A percentile compares a stretch with the other conserved stretches of the same genome.
phyloP scores from a whole-genome alignment of 768 basidiomycete genomes.

The Leucogyrophana mollusca region DNA sequence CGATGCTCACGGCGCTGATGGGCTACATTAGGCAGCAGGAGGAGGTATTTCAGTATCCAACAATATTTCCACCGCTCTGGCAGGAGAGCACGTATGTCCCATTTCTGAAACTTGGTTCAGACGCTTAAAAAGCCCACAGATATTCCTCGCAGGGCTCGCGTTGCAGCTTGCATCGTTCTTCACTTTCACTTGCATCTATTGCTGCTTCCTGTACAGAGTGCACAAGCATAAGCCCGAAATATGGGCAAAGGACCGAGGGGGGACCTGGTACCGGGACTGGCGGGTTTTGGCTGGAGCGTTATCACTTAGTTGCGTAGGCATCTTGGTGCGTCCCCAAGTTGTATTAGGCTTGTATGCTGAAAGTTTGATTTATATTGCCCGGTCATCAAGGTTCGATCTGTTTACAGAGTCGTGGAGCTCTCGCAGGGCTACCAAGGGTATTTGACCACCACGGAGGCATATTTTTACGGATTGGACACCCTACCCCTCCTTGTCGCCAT shows the following conservation, averaged over 20 bases:
- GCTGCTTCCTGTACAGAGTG: constrained; percentile 50
- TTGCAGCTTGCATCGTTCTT: constrained; percentile 52
- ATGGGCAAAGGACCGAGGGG: constrained; percentile 38
- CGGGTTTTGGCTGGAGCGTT: constrained; percentile 52
- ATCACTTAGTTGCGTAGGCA: constrained; percentile 56
- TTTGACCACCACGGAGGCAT: constrained; percentile 55
- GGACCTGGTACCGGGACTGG: constrained; percentile 59
- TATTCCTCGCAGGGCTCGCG: constrained; percentile 57
- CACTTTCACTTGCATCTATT: constrained; percentile 45
- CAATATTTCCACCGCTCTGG: constrained; percentile 22
- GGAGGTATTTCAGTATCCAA: constrained; percentile 45
- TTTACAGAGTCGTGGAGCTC: constrained; percentile 59
- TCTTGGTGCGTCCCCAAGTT: constrained; percentile 46
- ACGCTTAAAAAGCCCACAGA: constrained; percentile 27
- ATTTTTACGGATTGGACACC: constrained; percentile 68
- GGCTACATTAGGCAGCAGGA: constrained; percentile 54
- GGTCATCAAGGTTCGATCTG: constrained; percentile 54
- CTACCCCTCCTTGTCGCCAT: constrained; percentile 63
- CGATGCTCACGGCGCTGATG: not conserved
- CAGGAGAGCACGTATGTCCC: constrained; percentile 36
- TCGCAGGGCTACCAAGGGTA: constrained; percentile 64
- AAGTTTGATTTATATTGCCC: constrained; percentile 18
- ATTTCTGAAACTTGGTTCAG: not conserved
- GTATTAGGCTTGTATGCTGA: not conserved
- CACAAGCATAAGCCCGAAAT: constrained; percentile 35